These are phyloP conservation scores for Cryptococcus sp. DNA, from an alignment of 1,284 basidiomycete species.

Conservation along the genomic window DNA sequence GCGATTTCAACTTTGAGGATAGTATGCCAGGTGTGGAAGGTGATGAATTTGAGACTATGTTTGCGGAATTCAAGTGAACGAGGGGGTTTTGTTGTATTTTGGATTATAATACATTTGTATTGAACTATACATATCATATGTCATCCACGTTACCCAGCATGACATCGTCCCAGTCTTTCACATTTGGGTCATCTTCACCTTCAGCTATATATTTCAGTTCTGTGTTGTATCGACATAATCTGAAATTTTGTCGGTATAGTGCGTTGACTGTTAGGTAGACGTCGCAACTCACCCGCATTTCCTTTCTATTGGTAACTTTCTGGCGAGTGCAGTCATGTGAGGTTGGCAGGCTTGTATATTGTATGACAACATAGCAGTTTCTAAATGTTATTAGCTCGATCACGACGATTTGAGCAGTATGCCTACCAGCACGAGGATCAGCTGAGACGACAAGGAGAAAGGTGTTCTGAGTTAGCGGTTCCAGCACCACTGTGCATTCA, in stretches of 20 bases:
- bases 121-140: not conserved
- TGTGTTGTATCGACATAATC: conserved; percentile 25
- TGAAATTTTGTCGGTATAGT: conserved; percentile 4
- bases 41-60: conserved; percentile 30
- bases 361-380: conserved; percentile 50
- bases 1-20: conserved; percentile 32
- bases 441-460: conserved; percentile 81
- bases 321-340: conserved; percentile 49
- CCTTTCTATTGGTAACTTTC: conserved; percentile 24
- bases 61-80: conserved; percentile 13
- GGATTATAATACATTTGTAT: not conserved
- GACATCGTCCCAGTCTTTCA: conserved; percentile 38
- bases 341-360: conserved; percentile 49
- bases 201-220: conserved; percentile 34
- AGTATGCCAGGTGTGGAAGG: conserved; percentile 28
- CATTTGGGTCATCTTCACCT: conserved; percentile 28
- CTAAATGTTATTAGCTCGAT: conserved; percentile 18
- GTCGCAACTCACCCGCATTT: conserved; percentile 39
- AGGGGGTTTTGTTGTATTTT: not conserved
- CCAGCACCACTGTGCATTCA: conserved; percentile 79
- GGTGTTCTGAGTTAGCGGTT: conserved; percentile 89
- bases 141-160: not conserved
- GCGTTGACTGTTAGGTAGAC: not conserved
- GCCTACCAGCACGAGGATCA: conserved; percentile 75
- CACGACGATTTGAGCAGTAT: not conserved